Evolutionary conservation across 306 rosid genomes (phyloP), one percentile per base, ranked within the genome.

Genomic region (Prunus mongolica): DNA sequence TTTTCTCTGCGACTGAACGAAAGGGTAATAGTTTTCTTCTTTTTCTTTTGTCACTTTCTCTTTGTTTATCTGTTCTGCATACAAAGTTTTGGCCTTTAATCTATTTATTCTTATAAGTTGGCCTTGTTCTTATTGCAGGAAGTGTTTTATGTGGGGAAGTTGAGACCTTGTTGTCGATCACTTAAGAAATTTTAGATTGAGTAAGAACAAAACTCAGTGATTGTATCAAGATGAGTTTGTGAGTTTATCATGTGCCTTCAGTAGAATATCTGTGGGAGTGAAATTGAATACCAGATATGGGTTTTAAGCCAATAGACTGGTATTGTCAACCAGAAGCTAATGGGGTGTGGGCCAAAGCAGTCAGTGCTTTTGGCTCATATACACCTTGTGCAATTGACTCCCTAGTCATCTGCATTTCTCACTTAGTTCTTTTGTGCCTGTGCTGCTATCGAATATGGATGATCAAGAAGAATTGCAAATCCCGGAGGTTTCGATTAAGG

Each of bases 371-470:
- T 80, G 91, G 96, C 60, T 81, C 94, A 45, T 93, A 91, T 77
- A 88, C 97, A 58, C 96, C 98, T 76, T 93, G 98, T 85, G 93
- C 87, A 62, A 79, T 93, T 67, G 87, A 87, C 72, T 80, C 96
- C 69, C 72, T 93, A 78, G 97, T 91, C 65, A 67, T 86, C 74
- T 86, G 87, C 67, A 58, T 72, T 67, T 88, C 96, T 66, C 89
- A 91, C 84, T 86, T 91, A 85, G 90, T 87, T 81, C 96, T 93
- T 28, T 32, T 83, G 18, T 77, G 89, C 1, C 61, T 93, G 38
- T 88, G 93, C 85, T 74, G 88, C 1, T 93, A 86, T 72, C 83
- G 98, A 62, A 57, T 85, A 49, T 87, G 98, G 90, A 84, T 91
- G 68, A 82, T 80, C 25, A 76, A 44, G 71, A 69, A 49, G 77